Base-by-base conservation (phyloP, 2,329 filamentous ascomycete species). In the Sporothrix humicola region DNA sequence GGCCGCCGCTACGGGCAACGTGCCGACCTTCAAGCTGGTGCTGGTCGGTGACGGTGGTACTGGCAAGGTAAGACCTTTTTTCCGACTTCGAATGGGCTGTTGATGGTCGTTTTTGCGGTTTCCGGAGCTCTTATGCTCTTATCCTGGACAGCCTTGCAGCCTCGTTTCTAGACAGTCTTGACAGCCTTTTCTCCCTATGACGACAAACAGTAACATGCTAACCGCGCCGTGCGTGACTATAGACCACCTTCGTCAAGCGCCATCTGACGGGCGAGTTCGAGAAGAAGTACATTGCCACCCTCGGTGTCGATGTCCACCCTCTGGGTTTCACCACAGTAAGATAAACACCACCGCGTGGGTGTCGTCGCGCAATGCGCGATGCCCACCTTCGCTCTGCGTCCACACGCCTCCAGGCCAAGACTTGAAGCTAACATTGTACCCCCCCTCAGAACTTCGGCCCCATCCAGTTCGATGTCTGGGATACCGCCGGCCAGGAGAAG, bases 211-310 rank as follows among this genome's bases (percentile, higher is more conserved):
- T 44, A 42, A 13, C 23, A 37, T 73, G 73, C 73, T 70, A 58
- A 72, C 73, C 56, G 42, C 26, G 69, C 68, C 72, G 72, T 61
- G 37, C 37, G 58, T 54, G 23, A 23, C 5, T 58, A 44, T 82
- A 99, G 96, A 99, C 96, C 84, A 99, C 96, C 83, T 99, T 99
- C 86, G 96, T 99, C 89, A 99, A 99, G 92, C 96, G 96, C 83
- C 96, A 99, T 87, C 90, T 98, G 91, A 99, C 96, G 83, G 96
- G 96, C 84, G 96, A 99, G 85, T 99, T 99, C 84, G 96, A 99
- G 88, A 99, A 99, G 93, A 99, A 98, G 89, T 99, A 99, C 88
- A 98, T 99, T 85, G 96, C 96, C 81, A 99, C 96, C 75, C 93
- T 99, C 78, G 96, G 96, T 92, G 96, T 99, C 83, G 96, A 99